Base-by-base conservation (phyloP, 2,329 filamentous ascomycete species). In the Byssoonygena ceratinophila region DNA sequence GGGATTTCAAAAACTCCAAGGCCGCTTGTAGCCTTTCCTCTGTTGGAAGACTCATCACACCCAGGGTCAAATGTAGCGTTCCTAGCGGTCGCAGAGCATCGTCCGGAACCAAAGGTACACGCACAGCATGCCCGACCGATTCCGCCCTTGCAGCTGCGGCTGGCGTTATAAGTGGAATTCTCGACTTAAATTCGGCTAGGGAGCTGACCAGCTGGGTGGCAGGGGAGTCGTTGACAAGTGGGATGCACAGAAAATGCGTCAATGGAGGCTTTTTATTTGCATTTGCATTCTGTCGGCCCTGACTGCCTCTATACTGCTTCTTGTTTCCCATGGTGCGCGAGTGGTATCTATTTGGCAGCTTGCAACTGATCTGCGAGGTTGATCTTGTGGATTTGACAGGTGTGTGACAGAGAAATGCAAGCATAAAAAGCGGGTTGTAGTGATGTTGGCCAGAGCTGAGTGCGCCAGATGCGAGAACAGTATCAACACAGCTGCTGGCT, bases 41-140 rank as follows among this genome's bases (percentile, higher is more conserved):
- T 1, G 71, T 74, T 2, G 74, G 68, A 8, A 95, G 76, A 58
- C 78, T 84, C 85, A 96, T 90, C 1, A 94, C 85, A 0, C 89
- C 90, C 0, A 96, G 74, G 0, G 90, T 96, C 2, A 94, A 72
- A 68, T 97, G 91, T 45, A 96, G 68, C 1, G 88, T 89, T 0
- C 87, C 86, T 0, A 87, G 69, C 0, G 88, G 88, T 25, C 89
- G 75, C 47, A 95, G 71, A 1, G 88, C 87, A 51, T 77, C 77
- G 29, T 73, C 65, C 0, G 85, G 84, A 8, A 91, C 70, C 4
- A 73, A 72, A 1, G 64, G 58, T 23, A 55, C 71, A 25, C 31
- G 55, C 68, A 57, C 71, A 66, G 53, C 68, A 61, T 48, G 69
- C 59, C 53, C 65, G 43, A 51, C 41, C 40, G 55, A 40, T 51